phyloP scores from a whole-genome alignment of 768 basidiomycete genomes.

The Suillus subluteus region DNA sequence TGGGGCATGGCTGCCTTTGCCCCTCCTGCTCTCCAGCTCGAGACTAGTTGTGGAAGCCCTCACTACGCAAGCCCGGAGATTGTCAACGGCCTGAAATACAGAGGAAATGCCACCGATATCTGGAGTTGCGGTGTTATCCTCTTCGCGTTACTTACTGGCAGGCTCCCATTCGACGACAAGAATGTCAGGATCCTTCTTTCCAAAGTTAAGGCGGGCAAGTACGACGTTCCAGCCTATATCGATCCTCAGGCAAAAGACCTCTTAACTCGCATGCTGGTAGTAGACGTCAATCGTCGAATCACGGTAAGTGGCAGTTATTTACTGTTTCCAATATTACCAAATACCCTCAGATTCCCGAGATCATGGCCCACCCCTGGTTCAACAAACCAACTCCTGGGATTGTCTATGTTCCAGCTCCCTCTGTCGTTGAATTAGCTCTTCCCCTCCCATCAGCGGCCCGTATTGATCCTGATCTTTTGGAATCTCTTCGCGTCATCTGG shows the following conservation, averaged over 20 bases:
- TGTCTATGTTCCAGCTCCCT: constrained; percentile 55
- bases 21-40: constrained; percentile 79
- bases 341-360: constrained; percentile 73
- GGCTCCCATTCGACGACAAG: constrained; percentile 94
- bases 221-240: constrained; percentile 79
- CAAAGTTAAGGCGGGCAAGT: constrained; percentile 88
- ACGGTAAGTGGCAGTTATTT: constrained; percentile 54
- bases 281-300: constrained; percentile 80
- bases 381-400: constrained; percentile 53
- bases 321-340: constrained; percentile 11
- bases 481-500: constrained; percentile 84
- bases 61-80: constrained; percentile 98
- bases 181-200: constrained; percentile 74
- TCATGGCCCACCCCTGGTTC: constrained; percentile 87
- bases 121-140: constrained; percentile 98
- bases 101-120: constrained; percentile 90
- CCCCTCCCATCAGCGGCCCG: constrained; percentile 69
- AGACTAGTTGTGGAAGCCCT: constrained; percentile 95
- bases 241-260: constrained; percentile 87
- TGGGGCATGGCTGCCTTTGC: constrained; percentile 99
- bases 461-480: constrained; percentile 78
- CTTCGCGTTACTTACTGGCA: constrained; percentile 85
- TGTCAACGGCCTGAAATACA: constrained; percentile 87
- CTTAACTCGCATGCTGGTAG: constrained; percentile 83
- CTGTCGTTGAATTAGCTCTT: constrained; percentile 66